Base-by-base conservation (phyloP, 306 rosid genomes). In the Castanea sativa region DNA sequence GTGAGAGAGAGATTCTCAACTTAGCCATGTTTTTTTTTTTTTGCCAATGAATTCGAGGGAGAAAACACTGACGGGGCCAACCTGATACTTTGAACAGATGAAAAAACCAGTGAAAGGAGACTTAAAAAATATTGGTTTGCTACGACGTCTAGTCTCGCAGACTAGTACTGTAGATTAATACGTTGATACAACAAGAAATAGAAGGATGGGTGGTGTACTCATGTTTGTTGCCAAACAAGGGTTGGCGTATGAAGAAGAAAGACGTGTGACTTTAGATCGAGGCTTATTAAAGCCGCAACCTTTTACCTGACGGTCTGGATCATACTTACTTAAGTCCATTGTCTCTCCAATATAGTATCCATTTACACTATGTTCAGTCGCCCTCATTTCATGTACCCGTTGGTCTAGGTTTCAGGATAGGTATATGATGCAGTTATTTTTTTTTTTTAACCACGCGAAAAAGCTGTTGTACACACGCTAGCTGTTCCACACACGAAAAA, bases 81-180 rank as follows among this genome's bases (percentile, higher is more conserved):
- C 25, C 4, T 7, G 12, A 11, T n/a, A 35, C 13, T 14, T 27
- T 55, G 55, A 71, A 79, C 23, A 51, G 41, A 49, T 65, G 76
- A 79, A 79, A 71, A n/a, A 29, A 60, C 64, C 72, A 59, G 4
- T 60, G 63, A 64, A 29, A 71, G 70, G 51, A 33, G 69, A 18
- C 35, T 1, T 6, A 59, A 71, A 72, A 67, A 74, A 33, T 27
- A 65, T 55, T 57, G 73, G 51, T 21, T 14, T 19, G 15, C 5
- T 13, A 7, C 15, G 15, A 59, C 29, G 32, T 23, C 18, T 23
- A 59, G 65, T 23, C 15, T 11, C 4, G 30, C 53, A 14, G 45
- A 41, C 64, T 58, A 58, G 15, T 0, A 18, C 29, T 23, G 32
- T 59, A 21, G 15, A 49, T 11, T 49, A 49, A 49, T 12, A 23